These are phyloP conservation scores for Plasmodium billcollinsi DNA, from an alignment of 169 alveolate species.

Conservation along the genomic window DNA sequence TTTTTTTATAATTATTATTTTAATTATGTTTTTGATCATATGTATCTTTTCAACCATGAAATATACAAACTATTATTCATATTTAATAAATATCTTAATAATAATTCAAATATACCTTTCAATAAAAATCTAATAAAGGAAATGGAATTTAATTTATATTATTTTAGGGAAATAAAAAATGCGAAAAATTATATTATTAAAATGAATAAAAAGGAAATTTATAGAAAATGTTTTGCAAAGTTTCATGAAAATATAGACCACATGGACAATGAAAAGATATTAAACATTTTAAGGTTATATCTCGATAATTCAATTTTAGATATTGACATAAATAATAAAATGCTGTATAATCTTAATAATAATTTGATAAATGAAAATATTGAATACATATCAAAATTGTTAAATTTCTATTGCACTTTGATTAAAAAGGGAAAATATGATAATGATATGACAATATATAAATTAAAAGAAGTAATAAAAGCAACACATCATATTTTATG, in stretches of 20 bases:
- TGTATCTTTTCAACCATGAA: conserved; percentile 51
- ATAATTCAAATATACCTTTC: conserved; percentile 18
- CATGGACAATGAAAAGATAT: conserved; percentile 36
- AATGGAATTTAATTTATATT: conserved; percentile 9
- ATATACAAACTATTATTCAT: conserved; percentile 55
- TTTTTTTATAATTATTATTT: conserved; percentile 66
- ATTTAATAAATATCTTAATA: conserved; percentile 52
- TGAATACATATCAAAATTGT: conserved; percentile 47
- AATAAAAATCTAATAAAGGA: conserved; percentile 17
- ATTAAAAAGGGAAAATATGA: conserved; percentile 36
- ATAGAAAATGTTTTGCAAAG: conserved; percentile 32
- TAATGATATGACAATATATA: conserved; percentile 26
- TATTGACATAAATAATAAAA: conserved; percentile 33
- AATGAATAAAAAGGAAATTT: conserved; percentile 65
- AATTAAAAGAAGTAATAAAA: conserved; percentile 40
- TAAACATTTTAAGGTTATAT: conserved; percentile 71
- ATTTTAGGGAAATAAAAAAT: conserved; percentile 46
- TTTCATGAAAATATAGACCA: conserved; percentile 43
- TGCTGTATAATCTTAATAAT: conserved; percentile 46
- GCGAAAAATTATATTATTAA: conserved; percentile 39
- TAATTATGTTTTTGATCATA: conserved; percentile 52
- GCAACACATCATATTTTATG: conserved; percentile 17
- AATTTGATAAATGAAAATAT: conserved; percentile 48
- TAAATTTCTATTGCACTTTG: conserved; percentile 46
- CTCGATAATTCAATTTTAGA: conserved; percentile 48